phyloP scores from a whole-genome alignment of 148 eudicot genomes.

The Persicaria maculosa region DNA sequence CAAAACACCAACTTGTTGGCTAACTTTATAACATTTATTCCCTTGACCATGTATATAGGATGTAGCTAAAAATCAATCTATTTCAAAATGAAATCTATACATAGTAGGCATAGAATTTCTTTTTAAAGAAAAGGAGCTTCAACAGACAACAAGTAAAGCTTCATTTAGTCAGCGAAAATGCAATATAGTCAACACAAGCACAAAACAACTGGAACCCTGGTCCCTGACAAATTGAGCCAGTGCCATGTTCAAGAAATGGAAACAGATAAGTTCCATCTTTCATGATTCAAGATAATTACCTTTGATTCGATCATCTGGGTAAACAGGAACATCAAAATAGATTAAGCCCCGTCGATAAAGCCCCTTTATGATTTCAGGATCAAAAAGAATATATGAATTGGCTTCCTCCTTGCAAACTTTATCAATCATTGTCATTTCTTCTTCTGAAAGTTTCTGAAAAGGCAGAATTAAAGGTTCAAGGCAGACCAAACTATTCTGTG shows the following conservation, averaged over 20 bases:
- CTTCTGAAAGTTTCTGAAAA: slow-evolving; percentile 95
- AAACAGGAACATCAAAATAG: slow-evolving; percentile 91
- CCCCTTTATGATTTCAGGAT: slow-evolving; percentile 77
- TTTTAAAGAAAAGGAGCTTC: background rate
- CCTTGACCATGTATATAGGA: background rate
- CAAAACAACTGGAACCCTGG: slow-evolving; percentile 4
- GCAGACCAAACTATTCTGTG: background rate
- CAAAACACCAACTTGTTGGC: background rate
- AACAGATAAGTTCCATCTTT: background rate
- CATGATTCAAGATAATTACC: slow-evolving; percentile 32
- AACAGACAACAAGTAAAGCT: background rate
- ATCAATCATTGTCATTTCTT: slow-evolving; percentile 92
- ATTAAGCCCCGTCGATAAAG: slow-evolving; percentile 75
- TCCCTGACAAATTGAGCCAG: background rate
- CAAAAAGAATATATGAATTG: slow-evolving; percentile 77
- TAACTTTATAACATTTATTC: background rate
- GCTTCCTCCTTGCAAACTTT: slow-evolving; percentile 97
- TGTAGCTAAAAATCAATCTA: background rate
- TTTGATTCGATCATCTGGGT: slow-evolving; percentile 89
- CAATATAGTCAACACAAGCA: slow-evolving; percentile 5
- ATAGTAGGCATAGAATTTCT: background rate
- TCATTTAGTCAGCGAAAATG: background rate
- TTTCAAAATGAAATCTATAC: background rate
- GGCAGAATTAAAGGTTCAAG: slow-evolving; percentile 2
- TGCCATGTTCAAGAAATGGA: background rate